Base-by-base conservation (phyloP, 257 asterid species). In the Forsythia viridissima region DNA sequence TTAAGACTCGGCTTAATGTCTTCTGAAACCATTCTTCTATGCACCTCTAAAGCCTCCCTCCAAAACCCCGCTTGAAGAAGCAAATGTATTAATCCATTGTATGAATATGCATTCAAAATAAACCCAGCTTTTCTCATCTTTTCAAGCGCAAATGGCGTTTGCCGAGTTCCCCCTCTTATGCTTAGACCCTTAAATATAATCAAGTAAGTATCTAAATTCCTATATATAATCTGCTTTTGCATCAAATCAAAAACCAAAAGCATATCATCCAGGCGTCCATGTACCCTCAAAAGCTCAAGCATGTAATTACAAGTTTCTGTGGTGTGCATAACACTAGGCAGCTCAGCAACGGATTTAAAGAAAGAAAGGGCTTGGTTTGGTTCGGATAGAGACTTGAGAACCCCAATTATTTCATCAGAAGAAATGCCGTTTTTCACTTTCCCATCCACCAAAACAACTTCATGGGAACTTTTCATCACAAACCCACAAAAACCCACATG, bases 1-100 rank as follows among this genome's bases (percentile, higher is more conserved):
- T 95, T 95, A 81, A 93, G 97, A 82, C 97, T 93, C 48, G 98
- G 99, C 87, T 88, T 95, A 85, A 87, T 81, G 78, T 81, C 92
- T 81, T 93, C 99, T 0, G 88, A 87, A 24, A 95, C 84, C 97
- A 93, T 92, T 85, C 97, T 89, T 59, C 82, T 89, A 81, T 93
- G 91, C 11, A 89, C 81, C 76, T 77, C 76, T 61, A 95, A 83
- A 72, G 90, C 97, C 88, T 95, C 97, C 83, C 80, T 85, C 83
- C 85, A 82, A 77, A 85, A 92, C 67, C 98, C 98, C 37, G 89
- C 92, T 78, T 92, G 94, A 78, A 93, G 90, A 87, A 95, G 80
- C 88, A 95, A 90, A 86, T 93, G 97, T 82, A 95, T 95, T 85
- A 95, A 90, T 41, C 98, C 99, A 63, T 95, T 95, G 72, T 92